Base-by-base conservation (phyloP, 306 rosid species). In the Malus sylvestris region DNA sequence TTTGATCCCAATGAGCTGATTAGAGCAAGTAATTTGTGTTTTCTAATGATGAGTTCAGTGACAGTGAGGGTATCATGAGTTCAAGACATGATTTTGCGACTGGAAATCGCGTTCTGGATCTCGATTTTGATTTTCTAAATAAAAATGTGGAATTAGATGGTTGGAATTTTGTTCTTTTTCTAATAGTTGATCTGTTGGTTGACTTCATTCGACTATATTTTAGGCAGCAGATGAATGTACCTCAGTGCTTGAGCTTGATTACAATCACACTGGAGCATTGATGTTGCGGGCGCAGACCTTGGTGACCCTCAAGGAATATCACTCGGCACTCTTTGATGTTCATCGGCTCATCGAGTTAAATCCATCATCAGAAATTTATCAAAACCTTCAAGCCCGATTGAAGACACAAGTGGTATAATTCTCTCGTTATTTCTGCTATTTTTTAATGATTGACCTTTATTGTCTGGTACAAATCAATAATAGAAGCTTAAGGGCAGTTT, bases 161-260 rank as follows among this genome's bases (percentile, higher is more conserved):
- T 29, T 25, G 32, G 59, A 22, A 7, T 25, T 59, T 23, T 11
- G 16, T 27, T 14, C 45, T n/a, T 30, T 8, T 72, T 30, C 3
- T 22, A 68, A 45, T 19, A 29, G 5, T 75, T 61, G 62, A 6
- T 63, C 52, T 74, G 32, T 68, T 79, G 68, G 60, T 29, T 67
- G 64, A 68, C 55, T 15, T 78, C 75, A 15, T 83, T 51, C 22
- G 51, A 82, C 61, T 51, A 66, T 63, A 42, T 77, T 74, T 62
- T 86, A 93, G 98, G 98, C 97, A 20, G 96, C 98, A 73, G 93
- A 85, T 75, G 98, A 93, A 86, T 93, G 97, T 63, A 93, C 97
- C 32, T 93, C 92, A 23, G 97, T 93, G 72, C 94, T 93, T 80
- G 97, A 90, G 84, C 93, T 90, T 79, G 96, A 93, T 82, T 80